Evolutionary conservation across 1,139 yeast species (phyloP).

Genomic region (Williopsis jadinii): DNA sequence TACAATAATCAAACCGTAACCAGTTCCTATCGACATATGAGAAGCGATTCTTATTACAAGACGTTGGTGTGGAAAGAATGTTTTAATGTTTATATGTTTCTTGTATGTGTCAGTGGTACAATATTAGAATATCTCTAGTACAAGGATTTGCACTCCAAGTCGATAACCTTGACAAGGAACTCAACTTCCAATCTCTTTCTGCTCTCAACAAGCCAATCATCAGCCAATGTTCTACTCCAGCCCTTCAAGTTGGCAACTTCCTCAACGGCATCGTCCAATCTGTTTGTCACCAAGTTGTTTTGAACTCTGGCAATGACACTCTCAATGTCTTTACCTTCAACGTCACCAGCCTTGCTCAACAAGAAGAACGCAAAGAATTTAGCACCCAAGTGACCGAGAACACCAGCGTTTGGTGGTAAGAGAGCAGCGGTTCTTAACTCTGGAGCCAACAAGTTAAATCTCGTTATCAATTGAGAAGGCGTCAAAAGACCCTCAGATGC

Average conservation of each 20-base stretch:
- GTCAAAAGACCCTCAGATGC: conserved; percentile 48
- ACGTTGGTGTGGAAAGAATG: not conserved
- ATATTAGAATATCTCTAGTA: conserved; percentile 9
- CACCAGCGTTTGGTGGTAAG: conserved; percentile 92
- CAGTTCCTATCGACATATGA: too few relatives aligned
- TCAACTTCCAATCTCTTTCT: conserved; percentile 86
- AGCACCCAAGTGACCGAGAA: conserved; percentile 85
- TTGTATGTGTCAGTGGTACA: not conserved
- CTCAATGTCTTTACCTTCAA: conserved; percentile 80
- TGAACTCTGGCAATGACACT: conserved; percentile 84
- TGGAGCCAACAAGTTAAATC: conserved; percentile 74
- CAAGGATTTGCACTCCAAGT: conserved; percentile 31
- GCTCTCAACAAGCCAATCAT: conserved; percentile 86
- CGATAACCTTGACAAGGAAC: conserved; percentile 53
- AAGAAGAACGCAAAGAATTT: conserved; percentile 68
- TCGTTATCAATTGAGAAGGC: conserved; percentile 21
- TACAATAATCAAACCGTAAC: too few relatives aligned
- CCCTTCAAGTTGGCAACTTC: conserved; percentile 89
- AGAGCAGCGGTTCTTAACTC: conserved; percentile 85
- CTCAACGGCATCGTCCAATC: conserved; percentile 83
- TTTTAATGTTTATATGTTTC: not conserved
- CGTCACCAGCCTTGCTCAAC: conserved; percentile 53
- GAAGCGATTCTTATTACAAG: too few relatives aligned
- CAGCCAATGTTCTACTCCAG: conserved; percentile 85
- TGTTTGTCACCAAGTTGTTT: conserved; percentile 65